These are phyloP conservation scores for Baeospora myosura DNA, from an alignment of 1,284 basidiomycete genomes.

Conservation along the genomic window DNA sequence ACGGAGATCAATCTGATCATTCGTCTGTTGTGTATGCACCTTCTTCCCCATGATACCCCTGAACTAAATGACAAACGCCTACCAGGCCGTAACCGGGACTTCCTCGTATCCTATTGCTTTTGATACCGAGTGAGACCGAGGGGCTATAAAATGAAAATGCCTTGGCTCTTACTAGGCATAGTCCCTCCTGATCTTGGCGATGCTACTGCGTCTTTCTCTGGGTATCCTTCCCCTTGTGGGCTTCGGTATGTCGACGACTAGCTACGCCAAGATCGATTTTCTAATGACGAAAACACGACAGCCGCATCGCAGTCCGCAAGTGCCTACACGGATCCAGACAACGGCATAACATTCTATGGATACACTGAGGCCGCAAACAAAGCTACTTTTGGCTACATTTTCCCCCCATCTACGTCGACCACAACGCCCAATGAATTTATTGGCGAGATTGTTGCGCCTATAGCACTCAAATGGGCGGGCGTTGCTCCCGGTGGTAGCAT, in stretches of 20 bases:
- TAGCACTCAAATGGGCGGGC: slow-evolving; percentile 47
- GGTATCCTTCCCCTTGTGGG: slow-evolving; percentile 22
- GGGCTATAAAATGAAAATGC: no score
- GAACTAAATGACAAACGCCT: no score
- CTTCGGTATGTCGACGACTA: not conserved
- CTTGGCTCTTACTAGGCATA: no score
- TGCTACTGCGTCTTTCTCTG: slow-evolving; percentile 24
- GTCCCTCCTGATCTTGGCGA: no score
- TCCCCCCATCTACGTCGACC: slow-evolving; percentile 37
- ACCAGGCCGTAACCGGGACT: no score
- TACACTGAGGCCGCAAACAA: slow-evolving; percentile 39
- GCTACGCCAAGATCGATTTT: not conserved
- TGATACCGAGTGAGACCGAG: no score
- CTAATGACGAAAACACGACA: slow-evolving; percentile 15
- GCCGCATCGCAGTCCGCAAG: slow-evolving; percentile 33
- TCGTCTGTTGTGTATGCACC: no score
- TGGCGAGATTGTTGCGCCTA: slow-evolving; percentile 52
- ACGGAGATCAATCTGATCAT: no score
- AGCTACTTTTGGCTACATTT: slow-evolving; percentile 46
- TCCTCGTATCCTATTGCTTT: no score
- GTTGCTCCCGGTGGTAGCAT: slow-evolving; percentile 46
- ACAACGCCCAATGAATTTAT: slow-evolving; percentile 49
- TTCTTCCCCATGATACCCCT: no score
- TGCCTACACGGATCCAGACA: slow-evolving; percentile 41
- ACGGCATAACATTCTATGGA: slow-evolving; percentile 50